These are phyloP conservation scores for Mortierella sp. DNA, from an alignment of 371 early-diverging fungal species.

Conservation along the genomic window DNA sequence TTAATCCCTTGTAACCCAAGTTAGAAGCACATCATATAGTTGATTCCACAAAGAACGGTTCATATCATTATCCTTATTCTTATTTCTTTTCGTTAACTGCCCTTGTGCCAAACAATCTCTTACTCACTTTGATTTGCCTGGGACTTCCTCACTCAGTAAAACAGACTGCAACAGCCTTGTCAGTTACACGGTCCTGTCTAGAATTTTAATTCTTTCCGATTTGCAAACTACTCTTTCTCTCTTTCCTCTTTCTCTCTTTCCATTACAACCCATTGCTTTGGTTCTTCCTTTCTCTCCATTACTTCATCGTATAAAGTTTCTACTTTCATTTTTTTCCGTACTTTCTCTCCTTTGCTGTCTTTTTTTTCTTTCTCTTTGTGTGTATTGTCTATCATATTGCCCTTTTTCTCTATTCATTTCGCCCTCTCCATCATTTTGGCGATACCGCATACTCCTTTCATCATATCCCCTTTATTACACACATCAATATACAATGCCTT, in stretches of 20 bases:
- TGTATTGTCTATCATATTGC: neutral
- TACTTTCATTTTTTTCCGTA: neutral
- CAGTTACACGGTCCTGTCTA: conserved; percentile 41
- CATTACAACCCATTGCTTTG: conserved; percentile 13
- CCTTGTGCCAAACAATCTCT: too few relatives aligned
- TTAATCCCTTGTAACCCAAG: conserved; percentile 18
- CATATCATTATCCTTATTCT: conserved; percentile 45
- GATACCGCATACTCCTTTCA: neutral
- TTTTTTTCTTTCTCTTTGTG: conserved; percentile 1
- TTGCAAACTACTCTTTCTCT: conserved; percentile 4
- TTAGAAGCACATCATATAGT: neutral
- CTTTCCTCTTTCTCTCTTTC: conserved; percentile 12
- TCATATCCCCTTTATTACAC: neutral
- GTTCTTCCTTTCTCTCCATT: neutral
- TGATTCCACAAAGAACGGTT: conserved; percentile 46
- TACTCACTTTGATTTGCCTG: neutral
- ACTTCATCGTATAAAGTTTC: neutral
- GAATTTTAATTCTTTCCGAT: conserved; percentile 57
- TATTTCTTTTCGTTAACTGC: neutral
- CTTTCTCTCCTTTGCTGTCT: neutral
- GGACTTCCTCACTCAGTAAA: neutral
- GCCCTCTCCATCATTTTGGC: neutral
- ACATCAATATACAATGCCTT: conserved; percentile 32
- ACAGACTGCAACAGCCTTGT: conserved; percentile 1
- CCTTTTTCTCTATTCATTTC: neutral